These are phyloP conservation scores for Orbilia blumenaviensis DNA, from an alignment of 2,329 filamentous ascomycete species.

Conservation along the genomic window DNA sequence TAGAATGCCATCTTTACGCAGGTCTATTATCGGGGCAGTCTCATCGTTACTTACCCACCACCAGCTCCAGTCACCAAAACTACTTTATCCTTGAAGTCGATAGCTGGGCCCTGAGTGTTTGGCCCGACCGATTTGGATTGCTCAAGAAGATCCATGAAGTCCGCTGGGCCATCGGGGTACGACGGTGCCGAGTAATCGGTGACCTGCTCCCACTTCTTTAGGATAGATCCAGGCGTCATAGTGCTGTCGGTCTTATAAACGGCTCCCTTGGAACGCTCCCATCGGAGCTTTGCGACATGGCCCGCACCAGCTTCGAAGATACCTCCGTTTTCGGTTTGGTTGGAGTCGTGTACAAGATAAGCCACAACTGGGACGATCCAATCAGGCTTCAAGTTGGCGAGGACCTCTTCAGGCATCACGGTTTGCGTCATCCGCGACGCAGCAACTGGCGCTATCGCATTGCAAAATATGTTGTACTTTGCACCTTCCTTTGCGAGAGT, in stretches of 20 bases:
- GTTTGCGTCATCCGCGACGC: conserved; percentile 96
- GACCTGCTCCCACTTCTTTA: conserved; percentile 89
- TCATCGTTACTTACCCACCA: conserved; percentile 68
- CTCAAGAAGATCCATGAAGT: conserved; percentile 87
- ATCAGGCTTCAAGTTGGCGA: conserved; percentile 85
- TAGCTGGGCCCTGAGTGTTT: conserved; percentile 75
- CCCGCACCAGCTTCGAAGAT: conserved; percentile 96
- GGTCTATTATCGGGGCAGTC: background rate
- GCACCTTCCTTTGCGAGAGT: conserved; percentile 95
- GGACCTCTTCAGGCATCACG: conserved; percentile 91
- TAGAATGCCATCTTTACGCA: background rate
- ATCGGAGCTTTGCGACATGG: conserved; percentile 89
- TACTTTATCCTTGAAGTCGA: conserved; percentile 85
- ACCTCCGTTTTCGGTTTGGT: conserved; percentile 80
- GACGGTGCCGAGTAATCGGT: conserved; percentile 84
- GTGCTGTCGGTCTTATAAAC: conserved; percentile 87
- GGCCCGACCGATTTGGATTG: conserved; percentile 79
- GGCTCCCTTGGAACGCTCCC: conserved; percentile 90
- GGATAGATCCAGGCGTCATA: conserved; percentile 85
- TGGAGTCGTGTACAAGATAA: conserved; percentile 83
- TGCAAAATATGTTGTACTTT: conserved; percentile 97
- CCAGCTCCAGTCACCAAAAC: conserved; percentile 88
- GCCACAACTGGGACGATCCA: conserved; percentile 96
- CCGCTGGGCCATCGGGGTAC: conserved; percentile 83
- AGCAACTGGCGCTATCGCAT: conserved; percentile 94